phyloP scores from a whole-genome alignment of 2,329 filamentous ascomycete genomes.

The Colletotrichum sp. region DNA sequence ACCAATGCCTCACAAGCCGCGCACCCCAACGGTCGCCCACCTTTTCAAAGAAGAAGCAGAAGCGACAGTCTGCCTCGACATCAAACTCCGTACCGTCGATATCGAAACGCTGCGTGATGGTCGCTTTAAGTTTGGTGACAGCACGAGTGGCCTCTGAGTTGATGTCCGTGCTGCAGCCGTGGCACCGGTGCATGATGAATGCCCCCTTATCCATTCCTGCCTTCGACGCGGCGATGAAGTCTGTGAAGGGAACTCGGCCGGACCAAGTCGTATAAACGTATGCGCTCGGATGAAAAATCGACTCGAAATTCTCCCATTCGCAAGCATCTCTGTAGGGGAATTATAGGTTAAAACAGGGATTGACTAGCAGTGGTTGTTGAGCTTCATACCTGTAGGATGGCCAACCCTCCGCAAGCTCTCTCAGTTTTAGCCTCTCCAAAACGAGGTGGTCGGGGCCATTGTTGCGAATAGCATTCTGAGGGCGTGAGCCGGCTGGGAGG shows the following conservation, averaged over 20 bases:
- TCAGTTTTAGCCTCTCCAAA: constrained; percentile 49
- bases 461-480: constrained; percentile 46
- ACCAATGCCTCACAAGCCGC: not conserved
- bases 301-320: constrained; percentile 57
- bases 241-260: constrained; percentile 41
- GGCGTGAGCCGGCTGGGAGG: constrained; percentile 38
- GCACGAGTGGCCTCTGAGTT: constrained; percentile 40
- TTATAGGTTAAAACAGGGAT: not conserved
- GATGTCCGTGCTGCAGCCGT: constrained; percentile 48
- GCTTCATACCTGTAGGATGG: constrained; percentile 44
- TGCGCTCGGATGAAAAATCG: constrained; percentile 53
- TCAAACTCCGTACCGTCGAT: constrained; percentile 47
- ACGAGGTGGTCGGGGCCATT: constrained; percentile 49
- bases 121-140: constrained; percentile 29
- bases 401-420: constrained; percentile 55
- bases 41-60: constrained; percentile 51
- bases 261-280: constrained; percentile 58
- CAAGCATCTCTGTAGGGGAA: constrained; percentile 42
- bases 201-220: constrained; percentile 44
- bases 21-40: constrained; percentile 39
- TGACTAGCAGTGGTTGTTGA: too few relatives aligned
- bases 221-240: constrained; percentile 44
- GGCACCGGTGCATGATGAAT: constrained; percentile 48
- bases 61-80: constrained; percentile 50
- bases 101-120: not conserved